phyloP scores from a whole-genome alignment of 169 alveolate genomes.

The Pseudocohnilembus persalinus region DNA sequence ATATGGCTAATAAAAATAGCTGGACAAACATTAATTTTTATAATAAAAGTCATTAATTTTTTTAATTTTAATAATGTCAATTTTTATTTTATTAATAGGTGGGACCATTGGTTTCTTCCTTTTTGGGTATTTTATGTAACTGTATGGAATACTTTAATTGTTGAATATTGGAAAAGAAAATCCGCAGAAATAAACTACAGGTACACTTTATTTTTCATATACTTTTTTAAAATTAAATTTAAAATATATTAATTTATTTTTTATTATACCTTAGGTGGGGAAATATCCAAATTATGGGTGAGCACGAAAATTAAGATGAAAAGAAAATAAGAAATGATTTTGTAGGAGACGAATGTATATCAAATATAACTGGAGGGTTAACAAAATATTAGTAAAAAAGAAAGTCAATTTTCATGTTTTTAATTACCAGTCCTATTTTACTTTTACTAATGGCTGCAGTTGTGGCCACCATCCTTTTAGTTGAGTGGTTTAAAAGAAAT shows the following conservation, averaged over 20 bases:
- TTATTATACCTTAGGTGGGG: too few relatives aligned
- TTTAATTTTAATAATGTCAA: too few relatives aligned
- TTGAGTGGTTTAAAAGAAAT: conserved; percentile 19
- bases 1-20: too few relatives aligned
- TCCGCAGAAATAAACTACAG: conserved; percentile 52
- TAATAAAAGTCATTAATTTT: too few relatives aligned
- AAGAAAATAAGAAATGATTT: conserved; percentile 47
- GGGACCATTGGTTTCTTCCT: conserved; percentile 13
- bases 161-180: conserved; percentile 70
- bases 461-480: conserved; percentile 12
- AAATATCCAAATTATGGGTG: conserved; percentile 28
- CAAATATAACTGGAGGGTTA: conserved; percentile 30
- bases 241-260: too few relatives aligned
- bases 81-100: conserved; percentile 1
- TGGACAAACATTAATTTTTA: too few relatives aligned
- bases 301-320: conserved; percentile 12
- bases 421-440: conserved; percentile 24
- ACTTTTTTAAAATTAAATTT: too few relatives aligned
- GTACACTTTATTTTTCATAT: not conserved
- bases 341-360: conserved; percentile 62
- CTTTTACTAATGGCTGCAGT: conserved; percentile 15
- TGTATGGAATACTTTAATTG: conserved; percentile 56
- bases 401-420: conserved; percentile 5
- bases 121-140: conserved; percentile 47
- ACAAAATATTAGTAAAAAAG: conserved; percentile 34